Evolutionary conservation across 2,329 filamentous ascomycete genomes (phyloP).

Genomic region (Fusarium liriodendri): DNA sequence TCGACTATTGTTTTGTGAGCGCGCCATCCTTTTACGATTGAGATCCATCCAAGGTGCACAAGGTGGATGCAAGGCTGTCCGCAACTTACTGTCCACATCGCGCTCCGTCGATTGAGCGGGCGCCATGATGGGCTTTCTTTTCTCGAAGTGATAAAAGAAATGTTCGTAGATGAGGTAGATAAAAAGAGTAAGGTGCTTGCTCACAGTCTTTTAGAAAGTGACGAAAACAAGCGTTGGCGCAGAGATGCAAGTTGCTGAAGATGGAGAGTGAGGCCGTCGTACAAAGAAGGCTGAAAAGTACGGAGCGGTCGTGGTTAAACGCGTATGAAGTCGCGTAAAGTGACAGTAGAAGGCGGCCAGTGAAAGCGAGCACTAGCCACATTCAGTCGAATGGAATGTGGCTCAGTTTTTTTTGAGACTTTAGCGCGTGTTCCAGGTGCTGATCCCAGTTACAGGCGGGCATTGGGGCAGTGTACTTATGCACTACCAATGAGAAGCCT

Average conservation of each 20-base stretch:
- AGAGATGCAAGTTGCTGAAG: conserved; percentile 32
- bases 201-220: not conserved
- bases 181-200: not conserved
- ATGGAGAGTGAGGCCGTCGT: conserved; percentile 23
- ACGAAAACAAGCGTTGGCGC: conserved; percentile 14
- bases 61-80: conserved; percentile 11
- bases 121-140: conserved; percentile 45
- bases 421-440: not conserved
- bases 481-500: not conserved
- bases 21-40: not conserved
- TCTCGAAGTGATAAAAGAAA: not conserved
- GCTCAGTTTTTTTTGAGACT: conserved; percentile 1
- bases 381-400: conserved; percentile 22
- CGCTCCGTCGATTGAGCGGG: conserved; percentile 50
- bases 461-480: not conserved
- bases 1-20: conserved; percentile 45
- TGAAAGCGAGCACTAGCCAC: conserved; percentile 25
- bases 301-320: conserved; percentile 35
- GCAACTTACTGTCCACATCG: conserved; percentile 51
- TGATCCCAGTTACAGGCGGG: not conserved
- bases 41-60: not conserved
- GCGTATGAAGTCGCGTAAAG: conserved; percentile 53
- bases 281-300: conserved; percentile 46
- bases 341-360: conserved; percentile 28
- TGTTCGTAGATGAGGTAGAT: not conserved